phyloP scores from a whole-genome alignment of 805 yeast genomes.

The Yamadazyma nakazawae region DNA sequence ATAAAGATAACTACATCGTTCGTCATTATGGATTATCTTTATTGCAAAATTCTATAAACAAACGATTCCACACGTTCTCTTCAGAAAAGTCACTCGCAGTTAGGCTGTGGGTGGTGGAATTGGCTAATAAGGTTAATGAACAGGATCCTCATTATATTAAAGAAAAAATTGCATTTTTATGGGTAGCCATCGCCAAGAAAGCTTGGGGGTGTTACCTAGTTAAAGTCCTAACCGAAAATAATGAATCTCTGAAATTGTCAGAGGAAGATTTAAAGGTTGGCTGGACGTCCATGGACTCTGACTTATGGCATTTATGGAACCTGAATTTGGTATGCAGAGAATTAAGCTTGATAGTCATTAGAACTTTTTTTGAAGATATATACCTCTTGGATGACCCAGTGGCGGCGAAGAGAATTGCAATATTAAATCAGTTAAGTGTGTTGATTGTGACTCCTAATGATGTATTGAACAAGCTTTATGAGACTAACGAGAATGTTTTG shows the following conservation, averaged over 20 bases:
- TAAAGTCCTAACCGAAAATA: conserved; percentile 17
- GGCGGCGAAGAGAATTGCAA: conserved; percentile 74
- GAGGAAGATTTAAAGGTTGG: conserved; percentile 58
- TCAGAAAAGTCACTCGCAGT: conserved; percentile 60
- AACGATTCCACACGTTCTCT: conserved; percentile 53
- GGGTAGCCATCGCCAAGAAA: conserved; percentile 90
- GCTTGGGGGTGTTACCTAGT: conserved; percentile 81
- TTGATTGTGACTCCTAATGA: conserved; percentile 74
- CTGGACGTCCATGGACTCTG: conserved; percentile 86
- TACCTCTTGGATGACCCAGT: conserved; percentile 89
- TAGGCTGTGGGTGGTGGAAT: conserved; percentile 80
- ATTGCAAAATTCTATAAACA: conserved; percentile 66
- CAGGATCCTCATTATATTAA: conserved; percentile 84
- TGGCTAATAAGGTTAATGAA: conserved; percentile 56
- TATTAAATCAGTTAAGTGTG: conserved; percentile 77
- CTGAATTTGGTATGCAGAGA: conserved; percentile 63
- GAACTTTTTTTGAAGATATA: conserved; percentile 90
- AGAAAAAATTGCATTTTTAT: conserved; percentile 83
- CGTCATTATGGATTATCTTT: conserved; percentile 88
- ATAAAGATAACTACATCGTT: conserved; percentile 60
- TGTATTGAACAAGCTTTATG: conserved; percentile 60
- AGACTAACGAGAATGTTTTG: conserved; percentile 58
- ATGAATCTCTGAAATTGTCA: conserved; percentile 17
- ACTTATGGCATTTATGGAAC: conserved; percentile 73
- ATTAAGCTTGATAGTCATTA: conserved; percentile 68